Base-by-base conservation (phyloP, 495 filamentous ascomycete genomes). In the Hypoxylon fragiforme region DNA sequence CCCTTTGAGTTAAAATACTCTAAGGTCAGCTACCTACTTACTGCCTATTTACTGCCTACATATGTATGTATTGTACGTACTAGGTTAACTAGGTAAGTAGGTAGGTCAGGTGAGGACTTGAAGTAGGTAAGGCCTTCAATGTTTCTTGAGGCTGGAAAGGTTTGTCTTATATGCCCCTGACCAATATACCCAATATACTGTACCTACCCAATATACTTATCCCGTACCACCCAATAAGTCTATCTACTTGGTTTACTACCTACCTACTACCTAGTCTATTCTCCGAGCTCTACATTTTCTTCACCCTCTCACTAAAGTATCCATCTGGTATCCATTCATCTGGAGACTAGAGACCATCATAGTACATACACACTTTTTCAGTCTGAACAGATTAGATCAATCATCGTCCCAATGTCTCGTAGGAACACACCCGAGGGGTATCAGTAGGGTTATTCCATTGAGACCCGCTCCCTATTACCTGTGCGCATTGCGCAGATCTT, bases 401-500 rank as follows among this genome's bases (percentile, higher is more conserved):
- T 60, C 35, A 51, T 49, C 18, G 40, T 50, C 41, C 45, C 50
- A 45, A 40, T 55, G 50, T 44, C 31, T 32, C 24, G 54, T 63
- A 59, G 30, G 16, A 18, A 28, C 60, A 63, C 60, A 34, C 60
- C 60, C 60, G 28, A 42, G 54, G 60, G 44, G 60, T 63, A 50
- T 16, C 20, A 44, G 54, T 54, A 62, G 51, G 35, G 34, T 21
- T 13, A 42, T 54, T 54, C 53, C 9, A 28, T 28, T 28, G 9
- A 50, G 60, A 63, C 60, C 60, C 60, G 60, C 60, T 50, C 60
- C 54, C 60, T 39, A 63, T 63, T 63, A 44, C 22, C 60, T 63
- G 60, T 63, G 60, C 59, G 59, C 59, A 44, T 38, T 44, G 48
- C 59, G 53, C 49, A 54, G 54, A 57, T 63, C 60, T 57, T 54